phyloP scores from a whole-genome alignment of 176 grass and related monocot species.

The Tillandsia leiboldiana region DNA sequence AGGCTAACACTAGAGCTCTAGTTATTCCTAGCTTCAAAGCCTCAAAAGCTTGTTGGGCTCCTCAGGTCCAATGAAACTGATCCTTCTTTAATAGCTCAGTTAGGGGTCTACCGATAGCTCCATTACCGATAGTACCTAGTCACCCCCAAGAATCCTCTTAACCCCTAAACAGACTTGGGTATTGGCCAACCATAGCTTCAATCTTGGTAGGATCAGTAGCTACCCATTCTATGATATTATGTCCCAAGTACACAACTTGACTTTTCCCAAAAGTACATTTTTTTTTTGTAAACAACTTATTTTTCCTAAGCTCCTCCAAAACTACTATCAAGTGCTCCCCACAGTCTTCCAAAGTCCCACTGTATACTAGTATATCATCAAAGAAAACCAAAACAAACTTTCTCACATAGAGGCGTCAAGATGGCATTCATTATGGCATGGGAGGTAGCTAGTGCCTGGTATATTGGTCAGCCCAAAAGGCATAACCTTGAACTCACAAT shows the following conservation, averaged over 20 bases:
- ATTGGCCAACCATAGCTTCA: background rate
- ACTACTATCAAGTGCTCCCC: background rate
- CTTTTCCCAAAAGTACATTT: background rate
- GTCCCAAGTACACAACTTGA: background rate
- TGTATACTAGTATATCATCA: conserved; percentile 1
- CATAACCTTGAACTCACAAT: background rate
- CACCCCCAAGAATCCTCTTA: no score
- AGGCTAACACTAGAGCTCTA: background rate
- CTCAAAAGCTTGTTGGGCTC: no score
- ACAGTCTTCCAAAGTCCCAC: background rate
- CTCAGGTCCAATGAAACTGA: no score
- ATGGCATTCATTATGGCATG: background rate
- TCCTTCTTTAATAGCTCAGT: background rate
- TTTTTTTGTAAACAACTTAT: background rate
- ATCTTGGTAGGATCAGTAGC: background rate
- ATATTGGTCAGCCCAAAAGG: background rate
- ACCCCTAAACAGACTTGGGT: no score
- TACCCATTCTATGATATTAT: background rate
- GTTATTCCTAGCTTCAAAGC: no score
- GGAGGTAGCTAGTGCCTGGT: background rate
- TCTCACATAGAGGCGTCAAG: background rate
- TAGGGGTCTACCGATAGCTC: background rate
- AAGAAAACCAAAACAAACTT: background rate
- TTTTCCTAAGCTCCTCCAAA: background rate
- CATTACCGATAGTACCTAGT: no score